Base-by-base conservation (phyloP, 2,329 filamentous ascomycete genomes). In the Thielaviopsis musarum region DNA sequence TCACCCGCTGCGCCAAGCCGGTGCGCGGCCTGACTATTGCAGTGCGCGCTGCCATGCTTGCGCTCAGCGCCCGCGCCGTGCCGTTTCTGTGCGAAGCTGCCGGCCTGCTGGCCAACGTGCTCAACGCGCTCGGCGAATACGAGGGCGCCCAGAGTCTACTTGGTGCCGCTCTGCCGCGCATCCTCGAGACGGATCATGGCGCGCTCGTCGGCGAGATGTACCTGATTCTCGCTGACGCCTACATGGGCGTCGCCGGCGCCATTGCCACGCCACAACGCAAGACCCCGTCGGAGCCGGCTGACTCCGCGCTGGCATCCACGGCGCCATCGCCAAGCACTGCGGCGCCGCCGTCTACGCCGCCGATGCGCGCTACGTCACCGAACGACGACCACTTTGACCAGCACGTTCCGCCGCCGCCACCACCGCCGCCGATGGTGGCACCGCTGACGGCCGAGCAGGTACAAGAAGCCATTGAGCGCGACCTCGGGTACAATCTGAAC, bases 21-120 rank as follows among this genome's bases (percentile, higher is more conserved):
- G 80, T 88, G 65, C 81, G 85, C 62, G 88, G 82, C 0, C 89
- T 95, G 68, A 88, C 86, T 1, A 77, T 91, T 5, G 83, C 83
- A 4, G 76, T 94, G 66, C 79, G 87, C 52, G 89, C 89, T 0
- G 84, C 87, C 2, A 84, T 79, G 66, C 80, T 89, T 19, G 84
- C 88, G 0, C 83, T 86, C 74, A 79, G 83, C 54, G 80, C 85
- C 1, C 77, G 83, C 1, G 72, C 91, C 7, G 75, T 91, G 17
- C 79, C 81, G 0, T 78, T 79, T 19, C 73, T 95, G 7, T 93
- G 88, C 83, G 80, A 85, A 62, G 82, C 88, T 0, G 77, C 88
- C 1, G 82, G 81, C 1, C 75, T 80, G 0, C 68, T 95, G 1
- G 78, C 82, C 2, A 80, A 78, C 19, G 83, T 94, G 19, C 73